Percentiles rank a stretch among this genome's conserved stretches.
Evolutionary conservation across 495 filamentous ascomycete species (phyloP).

Genomic region (Podospora pseudopauciseta): DNA sequence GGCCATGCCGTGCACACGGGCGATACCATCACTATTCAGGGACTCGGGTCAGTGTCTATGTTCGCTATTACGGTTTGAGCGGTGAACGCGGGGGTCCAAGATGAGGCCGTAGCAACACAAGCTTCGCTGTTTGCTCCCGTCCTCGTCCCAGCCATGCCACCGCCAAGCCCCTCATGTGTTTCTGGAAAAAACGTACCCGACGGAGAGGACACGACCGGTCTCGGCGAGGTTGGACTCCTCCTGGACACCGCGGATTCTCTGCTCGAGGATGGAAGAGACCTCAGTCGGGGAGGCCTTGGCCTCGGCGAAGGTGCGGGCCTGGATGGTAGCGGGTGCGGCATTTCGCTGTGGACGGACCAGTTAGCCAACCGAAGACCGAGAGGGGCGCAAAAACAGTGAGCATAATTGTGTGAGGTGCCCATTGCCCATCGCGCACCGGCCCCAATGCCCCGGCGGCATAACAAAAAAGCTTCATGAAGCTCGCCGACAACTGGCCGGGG

Average conservation of each 20-base stretch:
- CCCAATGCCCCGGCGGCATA: slow-evolving; percentile 22
- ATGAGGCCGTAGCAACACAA: neutral
- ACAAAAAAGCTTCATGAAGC: slow-evolving; percentile 48
- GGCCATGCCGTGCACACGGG: slow-evolving; percentile 98
- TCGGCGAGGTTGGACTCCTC: slow-evolving; percentile 96
- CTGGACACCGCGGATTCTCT: slow-evolving; percentile 94
- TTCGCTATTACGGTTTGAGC: slow-evolving; percentile 14
- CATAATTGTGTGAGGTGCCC: slow-evolving; percentile 35
- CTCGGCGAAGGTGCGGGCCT: slow-evolving; percentile 89
- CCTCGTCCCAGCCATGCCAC: slow-evolving; percentile 9
- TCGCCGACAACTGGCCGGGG: slow-evolving; percentile 24
- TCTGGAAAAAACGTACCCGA: slow-evolving; percentile 72
- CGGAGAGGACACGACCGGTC: slow-evolving; percentile 97
- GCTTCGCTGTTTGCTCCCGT: slow-evolving; percentile 1
- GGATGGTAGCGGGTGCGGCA: slow-evolving; percentile 73
- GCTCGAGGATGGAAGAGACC: slow-evolving; percentile 98
- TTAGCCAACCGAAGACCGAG: slow-evolving; percentile 50
- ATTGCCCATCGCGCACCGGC: slow-evolving; percentile 31
- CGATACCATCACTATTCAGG: slow-evolving; percentile 91
- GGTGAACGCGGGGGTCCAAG: neutral
- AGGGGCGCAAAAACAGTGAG: slow-evolving; percentile 31
- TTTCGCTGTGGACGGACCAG: slow-evolving; percentile 63
- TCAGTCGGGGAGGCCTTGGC: slow-evolving; percentile 95
- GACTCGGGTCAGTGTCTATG: slow-evolving; percentile 33
- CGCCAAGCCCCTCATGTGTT: slow-evolving; percentile 23